Evolutionary conservation across 2,329 filamentous ascomycete species (phyloP).

Genomic region (Dryadomyces quercivorus): DNA sequence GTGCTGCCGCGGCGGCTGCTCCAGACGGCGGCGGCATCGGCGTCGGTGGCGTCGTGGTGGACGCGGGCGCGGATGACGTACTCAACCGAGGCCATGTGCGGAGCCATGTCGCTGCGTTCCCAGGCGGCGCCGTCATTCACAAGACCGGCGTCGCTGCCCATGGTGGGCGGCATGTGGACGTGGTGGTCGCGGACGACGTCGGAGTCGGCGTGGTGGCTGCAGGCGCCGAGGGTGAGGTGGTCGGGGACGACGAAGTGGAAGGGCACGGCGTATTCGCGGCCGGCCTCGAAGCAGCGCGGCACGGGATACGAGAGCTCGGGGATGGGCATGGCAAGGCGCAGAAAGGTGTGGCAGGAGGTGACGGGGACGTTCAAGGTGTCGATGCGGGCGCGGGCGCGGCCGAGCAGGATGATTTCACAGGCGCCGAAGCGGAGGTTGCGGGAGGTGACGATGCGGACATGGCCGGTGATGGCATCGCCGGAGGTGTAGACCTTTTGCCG

Average conservation of each 20-base stretch:
- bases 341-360: constrained; percentile 37
- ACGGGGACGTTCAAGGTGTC: constrained; percentile 38
- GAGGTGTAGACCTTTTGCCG: constrained; percentile 43
- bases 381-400: constrained; percentile 35
- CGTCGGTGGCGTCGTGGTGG: constrained; percentile 13
- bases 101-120: constrained; percentile 41
- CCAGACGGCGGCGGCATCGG: background rate
- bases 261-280: constrained; percentile 36
- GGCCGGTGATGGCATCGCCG: constrained; percentile 36
- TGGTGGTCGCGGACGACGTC: constrained; percentile 38
- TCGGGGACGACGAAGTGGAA: constrained; percentile 48
- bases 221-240: constrained; percentile 43
- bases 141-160: constrained; percentile 21
- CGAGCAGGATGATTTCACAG: constrained; percentile 41
- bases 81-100: constrained; percentile 40
- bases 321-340: constrained; percentile 44
- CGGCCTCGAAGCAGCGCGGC: constrained; percentile 34
- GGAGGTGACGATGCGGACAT: constrained; percentile 31
- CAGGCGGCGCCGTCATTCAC: constrained; percentile 21
- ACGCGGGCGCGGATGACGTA: constrained; percentile 39
- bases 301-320: constrained; percentile 32
- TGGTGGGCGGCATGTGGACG: constrained; percentile 38
- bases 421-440: constrained; percentile 36
- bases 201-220: constrained; percentile 34
- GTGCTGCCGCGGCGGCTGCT: background rate